Conservation (phyloP, 2,329 filamentous ascomycete genomes). For the Penicillium glabrum region DNA sequence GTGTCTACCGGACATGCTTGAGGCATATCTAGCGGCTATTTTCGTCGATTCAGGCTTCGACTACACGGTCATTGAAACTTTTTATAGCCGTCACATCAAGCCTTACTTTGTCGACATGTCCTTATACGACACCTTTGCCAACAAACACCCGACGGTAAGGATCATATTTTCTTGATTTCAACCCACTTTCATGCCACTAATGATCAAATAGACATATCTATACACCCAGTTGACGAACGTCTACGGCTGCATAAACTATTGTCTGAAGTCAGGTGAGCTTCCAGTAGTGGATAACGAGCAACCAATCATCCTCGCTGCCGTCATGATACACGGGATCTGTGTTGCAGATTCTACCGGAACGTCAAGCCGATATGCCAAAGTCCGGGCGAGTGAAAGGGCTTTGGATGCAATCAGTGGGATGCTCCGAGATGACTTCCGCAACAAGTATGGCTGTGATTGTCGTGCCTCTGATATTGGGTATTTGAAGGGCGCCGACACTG, state of each 20-base stretch:
- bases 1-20: conserved; percentile 80
- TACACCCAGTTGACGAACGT: conserved; percentile 62
- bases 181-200: not conserved
- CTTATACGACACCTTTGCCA: conserved; percentile 83
- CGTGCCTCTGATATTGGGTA: conserved; percentile 9
- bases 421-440: conserved; percentile 58
- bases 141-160: conserved; percentile 71
- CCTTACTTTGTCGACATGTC: conserved; percentile 83
- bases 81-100: conserved; percentile 73
- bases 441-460: conserved; percentile 66
- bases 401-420: conserved; percentile 49
- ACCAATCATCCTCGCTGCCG: conserved; percentile 62
- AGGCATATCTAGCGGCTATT: conserved; percentile 84
- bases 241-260: conserved; percentile 65
- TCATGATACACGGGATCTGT: conserved; percentile 73
- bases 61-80: conserved; percentile 68
- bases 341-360: conserved; percentile 62
- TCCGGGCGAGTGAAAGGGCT: conserved; percentile 48
- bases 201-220: conserved; percentile 58
- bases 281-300: conserved; percentile 46
- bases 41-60: conserved; percentile 88
- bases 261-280: conserved; percentile 48
- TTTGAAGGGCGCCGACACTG: conserved; percentile 19
- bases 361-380: conserved; percentile 72
- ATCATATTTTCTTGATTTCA: not conserved